These are phyloP conservation scores for Geoglossum cookeanum DNA, from an alignment of 2,329 filamentous ascomycete genomes.

Conservation along the genomic window DNA sequence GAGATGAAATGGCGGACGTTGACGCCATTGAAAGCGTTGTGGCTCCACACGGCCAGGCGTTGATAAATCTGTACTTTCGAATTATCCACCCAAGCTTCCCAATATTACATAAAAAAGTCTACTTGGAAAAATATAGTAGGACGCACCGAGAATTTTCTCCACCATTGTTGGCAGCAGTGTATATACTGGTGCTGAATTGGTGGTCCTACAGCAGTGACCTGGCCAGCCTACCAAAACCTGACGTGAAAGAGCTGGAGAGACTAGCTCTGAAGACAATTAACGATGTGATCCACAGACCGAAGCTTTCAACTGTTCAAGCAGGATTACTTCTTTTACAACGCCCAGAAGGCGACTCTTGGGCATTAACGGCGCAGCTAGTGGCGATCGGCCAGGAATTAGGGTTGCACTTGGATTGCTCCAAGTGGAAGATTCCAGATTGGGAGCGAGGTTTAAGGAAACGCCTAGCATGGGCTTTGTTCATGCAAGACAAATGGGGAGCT, in stretches of 20 bases:
- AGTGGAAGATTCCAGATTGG: slow-evolving; percentile 77
- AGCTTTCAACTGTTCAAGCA: slow-evolving; percentile 63
- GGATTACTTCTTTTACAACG: slow-evolving; percentile 56
- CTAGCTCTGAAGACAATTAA: slow-evolving; percentile 54
- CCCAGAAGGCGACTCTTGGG: slow-evolving; percentile 63
- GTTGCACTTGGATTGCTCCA: slow-evolving; percentile 68
- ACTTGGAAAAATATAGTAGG: slow-evolving; percentile 57
- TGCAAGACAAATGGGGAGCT: slow-evolving; percentile 88
- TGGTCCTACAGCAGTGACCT: slow-evolving; percentile 58
- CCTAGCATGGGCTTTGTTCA: slow-evolving; percentile 77
- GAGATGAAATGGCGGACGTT: slow-evolving; percentile 47
- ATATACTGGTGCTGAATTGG: slow-evolving; percentile 75
- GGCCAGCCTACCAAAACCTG: slow-evolving; percentile 43
- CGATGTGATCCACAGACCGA: slow-evolving; percentile 63
- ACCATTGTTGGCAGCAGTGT: slow-evolving; percentile 58
- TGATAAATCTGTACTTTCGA: slow-evolving; percentile 67
- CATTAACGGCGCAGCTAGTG: slow-evolving; percentile 69
- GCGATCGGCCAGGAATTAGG: slow-evolving; percentile 76
- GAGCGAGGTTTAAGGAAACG: slow-evolving; percentile 70
- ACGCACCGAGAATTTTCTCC: slow-evolving; percentile 58
- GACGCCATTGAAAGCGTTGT: slow-evolving; percentile 60
- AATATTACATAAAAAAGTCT: slow-evolving; percentile 64
- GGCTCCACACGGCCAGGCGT: slow-evolving; percentile 51
- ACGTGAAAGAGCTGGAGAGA: slow-evolving; percentile 53
- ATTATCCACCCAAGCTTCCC: slow-evolving; percentile 67